phyloP scores from a whole-genome alignment of 768 basidiomycete genomes.

The Suillus clintonianus region DNA sequence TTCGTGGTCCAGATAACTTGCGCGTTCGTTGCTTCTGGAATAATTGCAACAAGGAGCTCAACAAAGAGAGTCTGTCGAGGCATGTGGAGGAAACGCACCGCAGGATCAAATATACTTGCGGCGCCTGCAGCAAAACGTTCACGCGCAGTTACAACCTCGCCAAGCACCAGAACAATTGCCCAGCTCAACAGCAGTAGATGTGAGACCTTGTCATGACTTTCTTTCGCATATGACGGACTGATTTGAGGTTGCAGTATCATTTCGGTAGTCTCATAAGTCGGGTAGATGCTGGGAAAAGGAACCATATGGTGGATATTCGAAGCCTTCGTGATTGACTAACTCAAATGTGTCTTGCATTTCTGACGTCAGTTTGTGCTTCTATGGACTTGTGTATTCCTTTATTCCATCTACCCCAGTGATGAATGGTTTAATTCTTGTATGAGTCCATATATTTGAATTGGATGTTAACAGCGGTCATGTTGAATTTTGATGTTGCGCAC shows the following conservation, averaged over 20 bases:
- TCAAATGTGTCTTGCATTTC: background rate
- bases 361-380: background rate
- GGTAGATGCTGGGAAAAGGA: background rate
- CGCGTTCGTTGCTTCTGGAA: conserved; percentile 17
- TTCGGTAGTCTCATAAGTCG: background rate
- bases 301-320: background rate
- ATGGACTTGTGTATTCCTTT: background rate
- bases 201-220: background rate
- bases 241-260: background rate
- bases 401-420: too few species aligned
- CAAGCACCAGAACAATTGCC: conserved; percentile 14
- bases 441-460: too few species aligned
- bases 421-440: too few species aligned
- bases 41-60: conserved; percentile 18
- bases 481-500: too few species aligned
- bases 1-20: conserved; percentile 17
- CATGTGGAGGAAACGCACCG: conserved; percentile 29
- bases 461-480: too few species aligned
- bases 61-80: conserved; percentile 24
- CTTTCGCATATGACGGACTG: background rate
- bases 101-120: conserved; percentile 22
- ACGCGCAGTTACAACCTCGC: conserved; percentile 23
- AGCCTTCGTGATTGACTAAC: background rate
- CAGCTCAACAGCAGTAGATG: background rate
- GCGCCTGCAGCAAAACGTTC: conserved; percentile 14